Evolutionary conservation across 2,329 filamentous ascomycete genomes (phyloP).

Genomic region (Fusarium humuli): DNA sequence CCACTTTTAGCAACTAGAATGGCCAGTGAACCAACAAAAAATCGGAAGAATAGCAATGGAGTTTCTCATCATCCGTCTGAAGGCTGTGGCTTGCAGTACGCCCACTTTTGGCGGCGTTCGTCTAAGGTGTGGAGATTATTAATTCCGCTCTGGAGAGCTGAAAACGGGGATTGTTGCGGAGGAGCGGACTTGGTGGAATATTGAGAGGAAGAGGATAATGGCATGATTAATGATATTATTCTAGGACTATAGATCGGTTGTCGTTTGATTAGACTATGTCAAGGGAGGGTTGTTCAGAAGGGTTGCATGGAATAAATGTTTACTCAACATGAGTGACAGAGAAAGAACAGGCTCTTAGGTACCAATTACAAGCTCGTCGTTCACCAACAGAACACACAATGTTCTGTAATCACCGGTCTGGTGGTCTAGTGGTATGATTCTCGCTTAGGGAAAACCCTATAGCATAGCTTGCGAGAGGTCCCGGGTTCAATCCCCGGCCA

Average conservation of each 20-base stretch:
- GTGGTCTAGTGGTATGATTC: constrained; percentile 78
- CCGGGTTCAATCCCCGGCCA: constrained; percentile 61
- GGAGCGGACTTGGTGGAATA: constrained; percentile 40
- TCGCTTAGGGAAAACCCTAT: constrained; percentile 70
- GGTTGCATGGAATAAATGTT: background rate
- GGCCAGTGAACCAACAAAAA: constrained; percentile 12
- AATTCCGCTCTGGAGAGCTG: constrained; percentile 32
- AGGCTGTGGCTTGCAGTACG: constrained; percentile 36
- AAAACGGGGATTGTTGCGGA: constrained; percentile 22
- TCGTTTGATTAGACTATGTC: background rate
- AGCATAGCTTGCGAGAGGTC: constrained; percentile 57
- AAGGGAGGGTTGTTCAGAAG: background rate
- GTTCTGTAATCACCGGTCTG: constrained; percentile 50
- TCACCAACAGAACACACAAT: constrained; percentile 5
- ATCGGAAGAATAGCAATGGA: constrained; percentile 3
- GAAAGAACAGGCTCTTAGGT: accelerated
- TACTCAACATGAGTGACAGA: background rate
- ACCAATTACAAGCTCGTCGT: background rate
- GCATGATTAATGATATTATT: background rate
- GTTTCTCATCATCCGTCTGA: constrained; percentile 34
- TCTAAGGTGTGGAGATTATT: constrained; percentile 35
- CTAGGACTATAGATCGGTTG: background rate
- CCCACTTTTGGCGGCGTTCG: constrained; percentile 7
- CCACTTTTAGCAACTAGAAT: background rate
- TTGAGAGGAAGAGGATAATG: background rate